Evolutionary conservation across 441 rosid species (phyloP), one percentile per base, ranked within the genome.

Genomic region (Erysimum cheiri): DNA sequence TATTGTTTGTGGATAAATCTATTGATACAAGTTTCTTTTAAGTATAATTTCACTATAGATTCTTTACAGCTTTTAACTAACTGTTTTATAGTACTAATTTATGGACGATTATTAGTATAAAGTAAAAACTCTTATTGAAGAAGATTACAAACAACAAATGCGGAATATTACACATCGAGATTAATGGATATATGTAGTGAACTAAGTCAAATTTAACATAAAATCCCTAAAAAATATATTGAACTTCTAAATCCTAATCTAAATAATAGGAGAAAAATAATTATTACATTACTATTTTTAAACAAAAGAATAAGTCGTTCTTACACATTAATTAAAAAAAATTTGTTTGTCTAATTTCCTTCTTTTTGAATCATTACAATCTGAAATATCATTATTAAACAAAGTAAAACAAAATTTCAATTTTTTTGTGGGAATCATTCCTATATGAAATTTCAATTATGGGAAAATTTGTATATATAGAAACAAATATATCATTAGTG

Each of bases 1-100:
- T 70, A 43, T 29, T 69, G 73, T 47, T 66, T 31, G 58, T 12
- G 4, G 3, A 54, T 55, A 14, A 26, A n/a, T 26, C n/a, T 58
- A 58, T 69, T 17, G 29, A 57, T 0, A n/a, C 5, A 6, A 0
- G 1, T 6, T 3, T 54, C 15, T 15, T 26, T 9, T 26, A 12
- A 5, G 8, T 41, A 41, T 41, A 6, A 49, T 22, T 47, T 47
- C 24, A 46, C 10, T 9, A 15, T 8, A 14, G 35, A 22, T 35
- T 64, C 2, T 33, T 47, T 52, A 52, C 48, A 28, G 39, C 22
- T 31, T 67, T 39, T 52, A 26, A 32, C 15, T 65, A 11, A 37
- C 31, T 22, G 3, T 0, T 59, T 58, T 24, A 11, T 35, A 15
- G n/a, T n/a, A n/a, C n/a, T 57, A 17, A 50, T 28, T 64, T 50